phyloP scores from a whole-genome alignment of 2,329 filamentous ascomycete genomes.

The Plenodomus tracheiphilus region DNA sequence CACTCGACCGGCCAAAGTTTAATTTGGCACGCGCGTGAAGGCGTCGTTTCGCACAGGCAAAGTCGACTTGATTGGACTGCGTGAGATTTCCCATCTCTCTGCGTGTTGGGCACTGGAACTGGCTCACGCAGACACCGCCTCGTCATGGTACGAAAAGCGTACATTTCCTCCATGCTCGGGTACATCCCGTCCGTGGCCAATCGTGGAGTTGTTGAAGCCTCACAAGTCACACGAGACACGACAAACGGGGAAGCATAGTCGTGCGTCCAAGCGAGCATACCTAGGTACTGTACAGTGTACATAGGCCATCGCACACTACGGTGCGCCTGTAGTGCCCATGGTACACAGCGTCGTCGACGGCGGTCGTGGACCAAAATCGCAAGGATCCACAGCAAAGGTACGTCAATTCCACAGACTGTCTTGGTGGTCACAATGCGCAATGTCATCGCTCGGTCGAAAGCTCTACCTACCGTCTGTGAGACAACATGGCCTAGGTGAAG shows the following conservation, averaged over 20 bases:
- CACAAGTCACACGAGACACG: conserved; percentile 16
- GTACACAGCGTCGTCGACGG: no score
- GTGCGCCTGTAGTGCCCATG: neutral
- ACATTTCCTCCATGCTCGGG: neutral
- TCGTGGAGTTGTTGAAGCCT: neutral
- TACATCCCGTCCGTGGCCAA: neutral
- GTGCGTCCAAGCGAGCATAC: conserved; percentile 3
- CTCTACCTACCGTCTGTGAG: no score
- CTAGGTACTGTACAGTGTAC: neutral
- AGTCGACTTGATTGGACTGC: neutral
- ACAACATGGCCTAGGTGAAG: no score
- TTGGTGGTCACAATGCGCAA: no score
- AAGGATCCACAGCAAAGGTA: no score
- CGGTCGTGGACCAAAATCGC: no score
- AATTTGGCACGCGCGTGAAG: no score
- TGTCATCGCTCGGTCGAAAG: no score
- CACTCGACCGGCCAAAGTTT: neutral
- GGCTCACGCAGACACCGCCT: neutral
- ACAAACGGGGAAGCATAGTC: conserved; percentile 19
- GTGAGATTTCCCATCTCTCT: neutral
- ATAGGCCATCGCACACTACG: no score
- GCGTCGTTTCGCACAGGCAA: no score
- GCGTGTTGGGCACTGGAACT: no score
- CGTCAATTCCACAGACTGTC: no score
- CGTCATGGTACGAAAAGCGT: neutral